phyloP scores from a whole-genome alignment of 495 filamentous ascomycete genomes.

The Aspergillus nidulans region DNA sequence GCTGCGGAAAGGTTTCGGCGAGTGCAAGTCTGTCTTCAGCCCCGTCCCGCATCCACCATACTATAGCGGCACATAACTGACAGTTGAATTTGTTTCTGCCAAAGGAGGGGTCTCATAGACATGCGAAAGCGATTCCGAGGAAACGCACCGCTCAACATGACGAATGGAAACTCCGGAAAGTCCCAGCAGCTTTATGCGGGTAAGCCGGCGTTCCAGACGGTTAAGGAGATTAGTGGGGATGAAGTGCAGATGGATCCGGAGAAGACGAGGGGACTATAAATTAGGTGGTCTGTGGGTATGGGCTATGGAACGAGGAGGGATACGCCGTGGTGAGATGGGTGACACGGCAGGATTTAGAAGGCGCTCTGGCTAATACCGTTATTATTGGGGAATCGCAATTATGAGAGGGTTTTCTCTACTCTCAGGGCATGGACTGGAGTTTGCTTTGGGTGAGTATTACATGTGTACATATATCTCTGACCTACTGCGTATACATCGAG shows the following conservation, averaged over 20 bases:
- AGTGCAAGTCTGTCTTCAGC: constrained; percentile 66
- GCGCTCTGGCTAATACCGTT: neutral
- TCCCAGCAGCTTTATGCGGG: constrained; percentile 73
- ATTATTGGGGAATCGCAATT: neutral
- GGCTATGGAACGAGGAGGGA: neutral
- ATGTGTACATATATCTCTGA: constrained; percentile 2
- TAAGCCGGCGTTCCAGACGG: constrained; percentile 59
- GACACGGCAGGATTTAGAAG: neutral
- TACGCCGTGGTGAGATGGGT: neutral
- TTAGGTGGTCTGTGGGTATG: neutral
- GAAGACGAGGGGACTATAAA: constrained; percentile 44
- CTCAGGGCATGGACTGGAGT: constrained; percentile 22
- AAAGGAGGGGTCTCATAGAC: constrained; percentile 81
- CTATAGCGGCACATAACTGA: neutral
- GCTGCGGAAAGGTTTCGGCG: constrained; percentile 82
- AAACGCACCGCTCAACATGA: constrained; percentile 76
- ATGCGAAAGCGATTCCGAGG: constrained; percentile 98
- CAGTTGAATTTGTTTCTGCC: neutral
- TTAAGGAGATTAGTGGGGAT: constrained; percentile 42
- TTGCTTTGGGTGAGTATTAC: constrained; percentile 5
- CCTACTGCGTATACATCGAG: neutral
- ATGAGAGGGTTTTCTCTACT: neutral
- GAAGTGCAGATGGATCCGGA: constrained; percentile 50
- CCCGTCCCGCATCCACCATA: neutral
- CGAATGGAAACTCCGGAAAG: constrained; percentile 44